phyloP scores from a whole-genome alignment of 345 rosid genomes.

The Heritiera littoralis region DNA sequence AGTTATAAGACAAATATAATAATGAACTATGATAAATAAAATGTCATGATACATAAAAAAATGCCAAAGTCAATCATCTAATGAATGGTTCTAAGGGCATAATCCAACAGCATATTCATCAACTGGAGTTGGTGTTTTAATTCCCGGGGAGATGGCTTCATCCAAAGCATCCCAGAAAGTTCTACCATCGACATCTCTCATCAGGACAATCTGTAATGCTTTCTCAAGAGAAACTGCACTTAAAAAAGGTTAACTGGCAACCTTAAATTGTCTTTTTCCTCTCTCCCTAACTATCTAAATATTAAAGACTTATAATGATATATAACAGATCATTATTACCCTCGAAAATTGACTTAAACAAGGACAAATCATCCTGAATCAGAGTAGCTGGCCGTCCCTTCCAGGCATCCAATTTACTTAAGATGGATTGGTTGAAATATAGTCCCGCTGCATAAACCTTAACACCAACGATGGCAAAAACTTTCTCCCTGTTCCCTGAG shows the following conservation, averaged over 20 bases:
- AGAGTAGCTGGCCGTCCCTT: constrained; percentile 60
- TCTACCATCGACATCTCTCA: constrained; percentile 93
- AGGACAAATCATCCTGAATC: constrained; percentile 50
- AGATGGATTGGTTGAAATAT: constrained; percentile 52
- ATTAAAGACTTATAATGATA: background rate
- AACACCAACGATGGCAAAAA: constrained; percentile 77
- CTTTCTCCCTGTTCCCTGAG: constrained; percentile 87
- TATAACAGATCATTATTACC: constrained; percentile 38
- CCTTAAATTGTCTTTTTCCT: background rate
- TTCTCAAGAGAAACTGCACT: constrained; percentile 66
- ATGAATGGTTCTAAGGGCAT: too few relatives aligned
- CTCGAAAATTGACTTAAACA: constrained; percentile 52
- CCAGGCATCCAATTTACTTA: constrained; percentile 48
- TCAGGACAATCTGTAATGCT: constrained; percentile 75
- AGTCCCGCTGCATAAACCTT: constrained; percentile 90
- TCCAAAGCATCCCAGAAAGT: constrained; percentile 93
- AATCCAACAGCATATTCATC: constrained; percentile 70
- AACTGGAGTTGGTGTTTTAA: constrained; percentile 47
- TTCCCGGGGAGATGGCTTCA: constrained; percentile 72
- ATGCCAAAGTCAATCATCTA: too few relatives aligned
- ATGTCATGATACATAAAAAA: too few relatives aligned
- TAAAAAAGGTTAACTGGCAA: constrained; percentile 8
- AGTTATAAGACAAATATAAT: too few relatives aligned
- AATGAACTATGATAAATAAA: too few relatives aligned
- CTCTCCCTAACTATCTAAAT: background rate